Base-by-base conservation (phyloP, 768 basidiomycete species). In the Pholiota microspora region DNA sequence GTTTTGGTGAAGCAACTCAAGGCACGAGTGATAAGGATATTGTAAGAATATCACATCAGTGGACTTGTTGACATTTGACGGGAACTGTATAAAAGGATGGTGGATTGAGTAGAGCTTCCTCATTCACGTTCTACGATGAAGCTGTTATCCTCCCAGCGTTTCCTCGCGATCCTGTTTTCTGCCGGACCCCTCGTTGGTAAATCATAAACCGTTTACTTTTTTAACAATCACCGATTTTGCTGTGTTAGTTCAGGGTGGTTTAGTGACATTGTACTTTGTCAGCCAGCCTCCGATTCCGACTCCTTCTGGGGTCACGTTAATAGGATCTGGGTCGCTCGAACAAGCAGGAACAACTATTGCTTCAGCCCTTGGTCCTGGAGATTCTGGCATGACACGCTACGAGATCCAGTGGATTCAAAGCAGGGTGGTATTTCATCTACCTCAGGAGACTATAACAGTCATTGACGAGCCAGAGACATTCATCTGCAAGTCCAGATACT, bases 311-410 rank as follows among this genome's bases (percentile, higher is more conserved):
- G 16, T 29, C 6, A 48, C 13, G 12, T 18, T 4, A 15, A n/a
- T 25, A 15, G 1, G 9, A 27, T 21, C n/a, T n/a, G 7, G 4
- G 7, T 48, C 46, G 0, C n/a, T 31, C 10, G 46, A 49, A 23
- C 31, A 18, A 16, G 21, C 4, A 8, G 35, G 24, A 27, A 51
- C 49, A 25, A 38, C 23, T 12, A 51, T 24, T 16, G 49, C 21
- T 29, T 51, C 49, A 4, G 49, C 36, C 2, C 38, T 51, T n/a
- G 49, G 49, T 13, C 36, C 49, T 10, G 49, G 49, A 25, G 49
- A 38, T 10, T 10, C 18, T 25, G 40, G 49, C 34, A 51, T 51
- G 49, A 51, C 49, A 2, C 32, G 36, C 4, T 51, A 51, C 31
- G 49, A 51, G 31, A 18, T 38, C 3, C 35, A 51, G 21, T 2